phyloP scores from a whole-genome alignment of 2,329 filamentous ascomycete species.

The Penicillium sp. region DNA sequence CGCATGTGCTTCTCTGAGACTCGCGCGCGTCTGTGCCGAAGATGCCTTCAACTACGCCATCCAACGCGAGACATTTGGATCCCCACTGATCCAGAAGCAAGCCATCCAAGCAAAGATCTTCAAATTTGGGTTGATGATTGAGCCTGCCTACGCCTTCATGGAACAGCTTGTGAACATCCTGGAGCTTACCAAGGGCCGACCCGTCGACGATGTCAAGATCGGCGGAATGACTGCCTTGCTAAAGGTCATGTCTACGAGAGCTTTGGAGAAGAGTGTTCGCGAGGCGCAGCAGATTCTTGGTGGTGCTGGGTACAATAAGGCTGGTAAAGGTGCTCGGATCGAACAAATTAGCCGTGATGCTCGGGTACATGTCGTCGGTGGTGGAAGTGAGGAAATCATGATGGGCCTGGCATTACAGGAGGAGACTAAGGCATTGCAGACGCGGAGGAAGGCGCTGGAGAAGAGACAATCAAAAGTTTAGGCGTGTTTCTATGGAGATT shows the following conservation, averaged over 20 bases:
- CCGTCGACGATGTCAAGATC: constrained; percentile 47
- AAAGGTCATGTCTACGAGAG: constrained; percentile 57
- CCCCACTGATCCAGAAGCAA: constrained; percentile 60
- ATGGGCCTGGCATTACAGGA: constrained; percentile 40
- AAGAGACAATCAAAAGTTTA: constrained; percentile 33
- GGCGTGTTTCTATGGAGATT: not conserved
- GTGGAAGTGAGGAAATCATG: constrained; percentile 48
- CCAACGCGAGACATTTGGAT: constrained; percentile 67
- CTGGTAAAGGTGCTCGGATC: constrained; percentile 54
- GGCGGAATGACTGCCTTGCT: constrained; percentile 57
- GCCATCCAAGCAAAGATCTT: constrained; percentile 64
- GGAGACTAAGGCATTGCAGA: constrained; percentile 37
- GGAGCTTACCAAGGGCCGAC: constrained; percentile 47
- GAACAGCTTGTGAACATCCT: constrained; percentile 64
- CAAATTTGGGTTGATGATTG: constrained; percentile 63
- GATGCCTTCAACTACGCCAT: constrained; percentile 66
- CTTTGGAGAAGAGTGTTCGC: constrained; percentile 57
- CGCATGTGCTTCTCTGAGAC: constrained; percentile 64
- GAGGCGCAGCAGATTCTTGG: constrained; percentile 62
- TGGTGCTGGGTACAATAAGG: constrained; percentile 56
- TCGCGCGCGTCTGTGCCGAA: constrained; percentile 63
- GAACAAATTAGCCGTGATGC: constrained; percentile 60
- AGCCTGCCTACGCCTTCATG: constrained; percentile 64
- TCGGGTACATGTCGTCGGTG: constrained; percentile 51
- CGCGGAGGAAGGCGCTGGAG: constrained; percentile 34